phyloP scores from a whole-genome alignment of 768 basidiomycete species.

The Boletus insuetus region DNA sequence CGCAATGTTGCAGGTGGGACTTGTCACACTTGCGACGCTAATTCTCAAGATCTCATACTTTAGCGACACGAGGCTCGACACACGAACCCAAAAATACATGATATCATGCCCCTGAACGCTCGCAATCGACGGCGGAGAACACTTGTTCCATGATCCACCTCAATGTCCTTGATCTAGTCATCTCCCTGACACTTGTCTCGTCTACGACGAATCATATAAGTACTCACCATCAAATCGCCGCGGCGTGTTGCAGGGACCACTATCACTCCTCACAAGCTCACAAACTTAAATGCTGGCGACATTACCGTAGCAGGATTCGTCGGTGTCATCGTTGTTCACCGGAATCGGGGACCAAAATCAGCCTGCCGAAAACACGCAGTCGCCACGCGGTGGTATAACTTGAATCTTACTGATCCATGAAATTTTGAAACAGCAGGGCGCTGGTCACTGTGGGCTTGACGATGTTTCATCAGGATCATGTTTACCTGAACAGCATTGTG shows the following conservation, averaged over 20 bases:
- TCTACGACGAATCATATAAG: not conserved
- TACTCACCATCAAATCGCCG: not conserved
- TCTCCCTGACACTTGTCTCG: not conserved
- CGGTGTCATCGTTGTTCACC: not conserved
- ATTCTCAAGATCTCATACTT: not conserved
- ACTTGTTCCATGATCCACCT: not conserved
- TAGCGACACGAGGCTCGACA: not conserved
- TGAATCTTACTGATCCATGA: not conserved
- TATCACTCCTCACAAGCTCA: not conserved
- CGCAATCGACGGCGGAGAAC: not conserved
- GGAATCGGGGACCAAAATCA: not conserved
- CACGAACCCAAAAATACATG: not conserved
- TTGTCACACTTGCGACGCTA: conserved; percentile 2
- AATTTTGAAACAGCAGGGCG: conserved; percentile 3
- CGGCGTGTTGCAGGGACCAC: conserved; percentile 1
- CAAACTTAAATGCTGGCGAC: not conserved
- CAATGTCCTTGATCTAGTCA: not conserved
- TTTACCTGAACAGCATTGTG: not conserved
- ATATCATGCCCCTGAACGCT: conserved; percentile 7
- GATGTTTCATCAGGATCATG: not conserved
- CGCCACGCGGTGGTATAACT: not conserved
- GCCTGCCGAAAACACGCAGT: not conserved
- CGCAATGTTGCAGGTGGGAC: conserved; percentile 6
- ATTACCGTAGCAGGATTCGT: not conserved
- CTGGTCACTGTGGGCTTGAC: conserved; percentile 2